A percentile compares a stretch with the other conserved stretches of the same genome.
These are phyloP conservation scores for Vaccinium vitisidaea DNA, from an alignment of 148 eudicot genomes.

Conservation along the genomic window DNA sequence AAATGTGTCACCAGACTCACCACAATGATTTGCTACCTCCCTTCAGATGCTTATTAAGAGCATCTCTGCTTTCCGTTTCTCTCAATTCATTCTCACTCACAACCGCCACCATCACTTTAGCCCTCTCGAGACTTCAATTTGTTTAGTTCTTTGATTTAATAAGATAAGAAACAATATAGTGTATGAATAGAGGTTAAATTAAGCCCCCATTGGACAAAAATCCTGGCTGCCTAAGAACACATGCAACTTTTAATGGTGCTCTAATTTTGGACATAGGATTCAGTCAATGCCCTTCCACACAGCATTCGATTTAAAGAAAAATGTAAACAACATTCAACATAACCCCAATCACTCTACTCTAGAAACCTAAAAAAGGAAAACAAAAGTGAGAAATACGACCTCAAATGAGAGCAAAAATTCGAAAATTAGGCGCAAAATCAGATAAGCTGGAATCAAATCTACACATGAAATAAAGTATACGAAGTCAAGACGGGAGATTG, in stretches of 20 bases:
- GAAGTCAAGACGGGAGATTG: neutral
- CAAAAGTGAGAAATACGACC: neutral
- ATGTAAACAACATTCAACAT: neutral
- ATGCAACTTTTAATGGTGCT: too few relatives aligned
- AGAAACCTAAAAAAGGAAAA: neutral
- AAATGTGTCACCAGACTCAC: too few relatives aligned
- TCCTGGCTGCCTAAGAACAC: neutral
- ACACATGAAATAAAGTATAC: neutral
- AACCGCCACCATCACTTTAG: neutral
- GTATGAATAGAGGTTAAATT: neutral
- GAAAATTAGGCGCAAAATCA: neutral
- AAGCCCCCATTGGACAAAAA: too few relatives aligned
- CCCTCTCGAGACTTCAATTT: neutral
- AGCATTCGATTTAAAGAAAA: neutral
- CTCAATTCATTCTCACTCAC: neutral
- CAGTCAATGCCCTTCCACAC: neutral
- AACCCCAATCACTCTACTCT: neutral
- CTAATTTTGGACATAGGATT: too few relatives aligned
- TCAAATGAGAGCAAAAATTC: neutral
- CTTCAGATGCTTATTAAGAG: neutral
- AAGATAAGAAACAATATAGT: neutral
- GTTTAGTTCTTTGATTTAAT: too few relatives aligned
- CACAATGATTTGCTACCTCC: neutral
- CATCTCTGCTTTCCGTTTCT: neutral
- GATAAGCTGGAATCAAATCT: constrained; percentile 11